phyloP scores from a whole-genome alignment of 2,329 filamentous ascomycete species.

The Beauveria sp. region DNA sequence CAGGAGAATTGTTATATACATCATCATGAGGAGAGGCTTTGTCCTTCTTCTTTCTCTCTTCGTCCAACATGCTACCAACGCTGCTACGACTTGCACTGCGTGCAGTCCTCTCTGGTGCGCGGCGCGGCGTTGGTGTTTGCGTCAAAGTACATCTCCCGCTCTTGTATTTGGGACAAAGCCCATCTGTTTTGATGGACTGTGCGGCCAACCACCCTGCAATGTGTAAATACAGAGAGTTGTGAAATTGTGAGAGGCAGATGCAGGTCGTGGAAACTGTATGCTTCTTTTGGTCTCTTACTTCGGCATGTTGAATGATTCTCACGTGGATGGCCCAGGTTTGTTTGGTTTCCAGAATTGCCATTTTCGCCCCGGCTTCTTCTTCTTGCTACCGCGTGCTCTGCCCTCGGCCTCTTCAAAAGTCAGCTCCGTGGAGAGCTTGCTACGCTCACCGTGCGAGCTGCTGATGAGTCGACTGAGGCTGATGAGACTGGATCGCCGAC shows the following conservation, averaged over 20 bases:
- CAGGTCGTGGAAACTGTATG: background rate
- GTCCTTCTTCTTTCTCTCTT: background rate
- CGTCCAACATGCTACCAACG: background rate
- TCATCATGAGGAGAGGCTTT: background rate
- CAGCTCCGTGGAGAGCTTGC: slow-evolving; percentile 66
- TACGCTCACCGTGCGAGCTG: slow-evolving; percentile 65
- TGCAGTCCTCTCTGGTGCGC: background rate
- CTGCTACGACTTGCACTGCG: background rate
- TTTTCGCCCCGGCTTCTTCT: slow-evolving; percentile 64
- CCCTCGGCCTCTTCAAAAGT: slow-evolving; percentile 45
- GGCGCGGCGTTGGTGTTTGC: background rate
- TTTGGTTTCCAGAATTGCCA: slow-evolving; percentile 72
- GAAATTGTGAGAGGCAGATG: background rate
- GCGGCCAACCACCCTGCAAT: background rate
- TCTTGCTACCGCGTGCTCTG: slow-evolving; percentile 54
- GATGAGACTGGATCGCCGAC: slow-evolving; percentile 67
- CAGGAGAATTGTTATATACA: slow-evolving; percentile 5
- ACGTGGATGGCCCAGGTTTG: slow-evolving; percentile 29
- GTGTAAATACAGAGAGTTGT: background rate
- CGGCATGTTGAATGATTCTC: slow-evolving; percentile 11
- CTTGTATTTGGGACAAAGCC: background rate
- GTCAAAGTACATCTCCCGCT: background rate
- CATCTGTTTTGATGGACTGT: background rate
- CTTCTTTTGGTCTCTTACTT: background rate
- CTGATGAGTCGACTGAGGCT: slow-evolving; percentile 71